Conservation (phyloP, 805 yeast species). For the Starmerella lactis-condensi region DNA sequence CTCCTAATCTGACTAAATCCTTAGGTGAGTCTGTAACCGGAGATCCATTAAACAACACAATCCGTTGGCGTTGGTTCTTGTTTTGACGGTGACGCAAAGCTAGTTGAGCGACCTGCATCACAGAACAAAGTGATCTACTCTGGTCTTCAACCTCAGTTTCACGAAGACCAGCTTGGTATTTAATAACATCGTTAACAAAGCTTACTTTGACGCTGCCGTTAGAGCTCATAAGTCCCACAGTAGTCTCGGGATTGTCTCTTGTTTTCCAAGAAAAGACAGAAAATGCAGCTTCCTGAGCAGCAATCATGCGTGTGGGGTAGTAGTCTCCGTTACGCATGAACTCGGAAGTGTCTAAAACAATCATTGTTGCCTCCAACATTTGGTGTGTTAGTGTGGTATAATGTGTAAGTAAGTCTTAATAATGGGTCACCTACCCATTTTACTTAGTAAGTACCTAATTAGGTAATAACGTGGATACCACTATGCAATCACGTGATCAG, state of each 20-base stretch:
- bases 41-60: slow-evolving; percentile 73
- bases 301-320: slow-evolving; percentile 70
- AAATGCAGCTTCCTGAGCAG: slow-evolving; percentile 80
- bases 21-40: slow-evolving; percentile 54
- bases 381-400: too few species aligned
- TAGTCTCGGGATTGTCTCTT: slow-evolving; percentile 78
- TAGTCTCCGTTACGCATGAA: slow-evolving; percentile 92
- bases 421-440: too few species aligned
- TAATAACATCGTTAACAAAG: slow-evolving; percentile 71
- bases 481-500: too few species aligned
- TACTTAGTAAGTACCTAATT: too few species aligned
- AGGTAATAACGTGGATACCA: too few species aligned
- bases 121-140: slow-evolving; percentile 48
- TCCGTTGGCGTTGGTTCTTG: slow-evolving; percentile 77
- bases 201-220: slow-evolving; percentile 87
- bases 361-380: slow-evolving; percentile 89
- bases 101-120: slow-evolving; percentile 81
- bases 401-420: too few species aligned
- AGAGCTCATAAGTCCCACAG: slow-evolving; percentile 78
- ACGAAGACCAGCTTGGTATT: slow-evolving; percentile 65
- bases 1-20: slow-evolving; percentile 68
- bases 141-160: slow-evolving; percentile 51
- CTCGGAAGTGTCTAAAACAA: slow-evolving; percentile 89
- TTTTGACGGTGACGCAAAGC: slow-evolving; percentile 94
- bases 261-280: slow-evolving; percentile 70